Evolutionary conservation across 192 early-diverging fungal genomes (phyloP).

Genomic region (Neocallimastix lanati): DNA sequence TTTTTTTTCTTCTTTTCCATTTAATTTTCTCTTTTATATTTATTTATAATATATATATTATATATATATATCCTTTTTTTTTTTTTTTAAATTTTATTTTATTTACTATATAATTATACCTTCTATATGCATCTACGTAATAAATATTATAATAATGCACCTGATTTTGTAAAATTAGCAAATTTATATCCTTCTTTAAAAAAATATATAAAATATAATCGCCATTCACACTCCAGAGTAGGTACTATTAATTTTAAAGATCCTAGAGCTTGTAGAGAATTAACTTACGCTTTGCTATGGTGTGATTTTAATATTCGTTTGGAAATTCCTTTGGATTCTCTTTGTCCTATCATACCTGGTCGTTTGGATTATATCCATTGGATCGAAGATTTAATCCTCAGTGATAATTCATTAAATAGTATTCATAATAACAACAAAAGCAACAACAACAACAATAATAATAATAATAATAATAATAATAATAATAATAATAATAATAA

Average conservation of each 20-base stretch:
- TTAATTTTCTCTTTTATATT: too few species aligned
- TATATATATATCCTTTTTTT: too few species aligned
- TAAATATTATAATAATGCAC: slow-evolving; percentile 26
- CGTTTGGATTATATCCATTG: slow-evolving; percentile 50
- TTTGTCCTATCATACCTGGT: slow-evolving; percentile 40
- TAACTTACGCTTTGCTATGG: slow-evolving; percentile 38
- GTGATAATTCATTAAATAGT: too few species aligned
- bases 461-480: background rate
- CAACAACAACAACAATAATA: too few species aligned
- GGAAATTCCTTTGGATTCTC: slow-evolving; percentile 43
- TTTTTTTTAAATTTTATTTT: too few species aligned
- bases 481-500: slow-evolving; percentile 10
- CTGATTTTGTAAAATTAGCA: slow-evolving; percentile 33
- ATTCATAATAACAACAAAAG: too few species aligned
- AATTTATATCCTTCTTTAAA: slow-evolving; percentile 17
- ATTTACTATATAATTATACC: too few species aligned
- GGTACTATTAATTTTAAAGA: slow-evolving; percentile 42
- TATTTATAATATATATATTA: too few species aligned
- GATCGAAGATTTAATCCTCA: slow-evolving; percentile 38
- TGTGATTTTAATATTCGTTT: slow-evolving; percentile 39
- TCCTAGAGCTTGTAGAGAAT: slow-evolving; percentile 33
- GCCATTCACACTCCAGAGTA: slow-evolving; percentile 5
- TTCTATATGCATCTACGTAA: slow-evolving; percentile 41
- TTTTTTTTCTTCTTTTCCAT: too few species aligned
- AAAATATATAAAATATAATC: slow-evolving; percentile 7